Evolutionary conservation across 1,284 basidiomycete species (phyloP).

Genomic region (Cryptococcus sp.): DNA sequence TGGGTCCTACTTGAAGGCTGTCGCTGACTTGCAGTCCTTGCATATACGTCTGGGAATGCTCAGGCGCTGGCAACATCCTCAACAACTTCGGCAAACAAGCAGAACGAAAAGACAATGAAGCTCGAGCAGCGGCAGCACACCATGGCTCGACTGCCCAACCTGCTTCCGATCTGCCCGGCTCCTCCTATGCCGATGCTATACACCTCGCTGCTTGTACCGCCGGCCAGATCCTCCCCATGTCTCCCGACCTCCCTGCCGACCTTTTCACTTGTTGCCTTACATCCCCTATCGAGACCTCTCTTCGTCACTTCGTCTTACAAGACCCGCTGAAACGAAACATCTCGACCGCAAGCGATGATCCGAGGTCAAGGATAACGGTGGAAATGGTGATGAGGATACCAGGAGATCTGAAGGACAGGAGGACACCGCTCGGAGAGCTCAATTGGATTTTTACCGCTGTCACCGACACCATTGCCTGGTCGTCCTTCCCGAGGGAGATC

Average conservation of each 20-base stretch:
- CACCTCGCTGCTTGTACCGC: slow-evolving; percentile 93
- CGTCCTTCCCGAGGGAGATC: slow-evolving; percentile 85
- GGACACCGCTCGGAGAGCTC: slow-evolving; percentile 92
- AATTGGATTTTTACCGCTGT: slow-evolving; percentile 99
- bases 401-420: slow-evolving; percentile 90
- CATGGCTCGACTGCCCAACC: slow-evolving; percentile 9
- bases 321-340: slow-evolving; percentile 64
- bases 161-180: slow-evolving; percentile 52
- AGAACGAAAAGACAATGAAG: slow-evolving; percentile 74
- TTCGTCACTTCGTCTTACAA: slow-evolving; percentile 89
- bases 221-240: slow-evolving; percentile 87
- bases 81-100: slow-evolving; percentile 87
- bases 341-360: slow-evolving; percentile 53
- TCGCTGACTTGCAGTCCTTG: slow-evolving; percentile 62
- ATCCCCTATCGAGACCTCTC: slow-evolving; percentile 94
- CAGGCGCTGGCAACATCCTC: slow-evolving; percentile 87
- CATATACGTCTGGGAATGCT: slow-evolving; percentile 99
- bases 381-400: slow-evolving; percentile 96
- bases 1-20: slow-evolving; percentile 14
- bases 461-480: slow-evolving; percentile 99
- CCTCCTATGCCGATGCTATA: slow-evolving; percentile 80
- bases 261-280: slow-evolving; percentile 97
- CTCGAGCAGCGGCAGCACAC: slow-evolving; percentile 24
- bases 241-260: slow-evolving; percentile 93
- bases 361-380: slow-evolving; percentile 56